Evolutionary conservation across 208 protist species (phyloP), one percentile per base, ranked within the genome.

Genomic region (Trypanosoma brucei): DNA sequence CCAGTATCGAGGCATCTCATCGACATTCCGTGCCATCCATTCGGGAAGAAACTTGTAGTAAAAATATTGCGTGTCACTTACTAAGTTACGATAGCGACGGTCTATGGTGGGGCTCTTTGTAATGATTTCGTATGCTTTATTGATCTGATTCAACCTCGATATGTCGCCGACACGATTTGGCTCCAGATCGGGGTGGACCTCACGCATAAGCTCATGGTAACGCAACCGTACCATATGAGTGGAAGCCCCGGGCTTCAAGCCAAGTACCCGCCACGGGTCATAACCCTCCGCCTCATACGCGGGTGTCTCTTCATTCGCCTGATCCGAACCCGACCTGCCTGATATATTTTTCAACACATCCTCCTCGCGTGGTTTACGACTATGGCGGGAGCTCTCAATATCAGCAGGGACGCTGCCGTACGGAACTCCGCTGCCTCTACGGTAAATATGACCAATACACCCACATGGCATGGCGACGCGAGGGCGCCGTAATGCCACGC

Each of bases 1-100:
- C 82, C 83, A 95, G 65, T 93, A 95, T 39, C 89, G 81, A 34
- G 89, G 89, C 89, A 95, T 95, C 84, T 95, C 89, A 53, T 95
- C 89, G 53, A 95, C 83, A 61, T 95, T 95, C 48, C 83, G 74
- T 35, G 89, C 89, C 86, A 95, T 93, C 86, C 89, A 95, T 78
- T 95, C 83, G 0, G 89, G 89, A 37, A 95, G 75, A 50, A 92
- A 89, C 58, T 69, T 78, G 71, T 95, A 95, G 67, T 95, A 95
- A 57, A 92, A 76, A 70, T 92, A 85, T 65, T 93, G 86, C 40
- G 80, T 83, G 74, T 95, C 89, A 7, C 75, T 84, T 50, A 95
- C 82, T 9, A 95, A 67, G 59, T 92, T 92, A 67, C 86, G 85
- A 72, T 95, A 95, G 59, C 86, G 86, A 37, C 74, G 73, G 70